Evolutionary conservation across 768 basidiomycete species (phyloP).

Genomic region (Russula brevipes): DNA sequence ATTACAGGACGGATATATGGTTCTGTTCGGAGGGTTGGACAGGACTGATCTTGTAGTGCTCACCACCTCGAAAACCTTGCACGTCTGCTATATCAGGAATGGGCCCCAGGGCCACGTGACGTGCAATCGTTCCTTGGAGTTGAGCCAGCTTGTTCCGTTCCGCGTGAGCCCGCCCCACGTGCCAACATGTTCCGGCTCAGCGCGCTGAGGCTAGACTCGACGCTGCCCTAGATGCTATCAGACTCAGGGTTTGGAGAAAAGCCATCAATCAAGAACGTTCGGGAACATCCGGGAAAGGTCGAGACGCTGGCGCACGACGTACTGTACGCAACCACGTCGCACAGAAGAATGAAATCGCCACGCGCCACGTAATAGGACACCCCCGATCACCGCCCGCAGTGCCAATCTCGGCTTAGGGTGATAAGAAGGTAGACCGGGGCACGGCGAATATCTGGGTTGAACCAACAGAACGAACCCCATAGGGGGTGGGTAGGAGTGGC

Average conservation of each 20-base stretch:
- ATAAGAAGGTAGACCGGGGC: neutral
- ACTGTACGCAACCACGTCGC: neutral
- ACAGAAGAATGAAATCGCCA: neutral
- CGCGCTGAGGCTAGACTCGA: neutral
- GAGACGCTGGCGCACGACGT: neutral
- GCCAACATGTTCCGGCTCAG: too few relatives aligned
- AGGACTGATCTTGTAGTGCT: neutral
- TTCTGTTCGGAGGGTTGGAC: neutral
- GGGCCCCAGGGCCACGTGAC: conserved; percentile 2
- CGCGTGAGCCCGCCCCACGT: too few relatives aligned
- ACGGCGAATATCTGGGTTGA: neutral
- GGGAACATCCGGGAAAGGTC: neutral
- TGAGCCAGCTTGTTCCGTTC: too few relatives aligned
- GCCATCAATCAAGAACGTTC: neutral
- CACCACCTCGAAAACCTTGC: neutral
- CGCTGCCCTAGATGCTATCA: too few relatives aligned
- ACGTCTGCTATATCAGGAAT: conserved; percentile 11
- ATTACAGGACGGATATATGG: neutral
- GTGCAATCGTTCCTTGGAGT: too few relatives aligned
- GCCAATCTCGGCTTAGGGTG: neutral
- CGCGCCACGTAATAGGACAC: conserved; percentile 12
- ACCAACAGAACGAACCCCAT: neutral
- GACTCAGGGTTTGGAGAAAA: neutral
- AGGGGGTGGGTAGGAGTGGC: neutral
- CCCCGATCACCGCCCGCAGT: neutral